Base-by-base conservation (phyloP, 768 basidiomycete genomes). In the Mycena galericulata region DNA sequence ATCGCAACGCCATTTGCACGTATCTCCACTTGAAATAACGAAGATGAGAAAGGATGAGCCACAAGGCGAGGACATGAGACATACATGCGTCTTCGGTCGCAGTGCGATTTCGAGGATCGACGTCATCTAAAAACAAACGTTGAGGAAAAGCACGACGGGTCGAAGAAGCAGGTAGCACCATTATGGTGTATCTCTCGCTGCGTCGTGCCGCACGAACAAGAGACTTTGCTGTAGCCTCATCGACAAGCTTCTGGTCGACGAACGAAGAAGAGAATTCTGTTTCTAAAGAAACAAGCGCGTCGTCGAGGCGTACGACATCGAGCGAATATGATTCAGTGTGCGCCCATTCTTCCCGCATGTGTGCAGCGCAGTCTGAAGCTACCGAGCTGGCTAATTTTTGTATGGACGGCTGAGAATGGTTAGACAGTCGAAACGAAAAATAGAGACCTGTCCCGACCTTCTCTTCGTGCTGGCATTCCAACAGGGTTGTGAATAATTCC, bases 391-490 rank as follows among this genome's bases (percentile, higher is more conserved):
- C 87, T 8, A 94, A 80, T 75, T 92, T 90, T 78, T 94, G 92
- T 41, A 94, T 86, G 4, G 92, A 93, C 18, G 91, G 91, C 92
- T 93, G 67, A 12, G 22, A 50, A 69, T 32, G 32, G 47, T 49
- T 6, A 46, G 14, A 24, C 22, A 59, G 24, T 47, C 29, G 56
- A 65, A 49, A 41, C 14, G 51, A 51, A 47, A 50, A 22, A 38
- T 11, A 20, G n/a, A 26, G n/a, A n/a, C n/a, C n/a, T 1, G 45
- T 61, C 45, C 54, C 22, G 29, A 91, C 94, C 87, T 96, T 96
- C 76, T 95, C 94, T 74, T 96, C 93, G 63, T 92, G 91, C 74
- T 95, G 93, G 68, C 91, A 92, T 70, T 90, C 89, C 14, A 95
- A 80, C 62, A 95, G 78, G 5, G 90, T 82, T 64, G 88, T 73